Conservation (phyloP, 192 early-diverging fungal species). For the Spizellomyces sp. region DNA sequence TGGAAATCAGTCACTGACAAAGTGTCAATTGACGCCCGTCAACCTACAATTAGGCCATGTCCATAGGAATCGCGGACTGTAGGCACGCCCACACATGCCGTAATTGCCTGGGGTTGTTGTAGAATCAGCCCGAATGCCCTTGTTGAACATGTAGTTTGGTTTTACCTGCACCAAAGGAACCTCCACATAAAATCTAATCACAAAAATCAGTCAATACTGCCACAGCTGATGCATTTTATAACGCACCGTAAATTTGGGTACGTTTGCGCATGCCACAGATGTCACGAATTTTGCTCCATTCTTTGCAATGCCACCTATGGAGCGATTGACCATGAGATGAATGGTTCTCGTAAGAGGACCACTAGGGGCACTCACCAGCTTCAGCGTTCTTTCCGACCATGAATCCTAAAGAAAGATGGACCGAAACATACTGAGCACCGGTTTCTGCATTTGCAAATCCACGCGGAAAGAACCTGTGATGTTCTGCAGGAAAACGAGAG, state of each 20-base stretch:
- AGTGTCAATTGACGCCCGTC: background rate
- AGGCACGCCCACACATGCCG: conserved; percentile 96
- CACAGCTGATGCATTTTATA: conserved; percentile 35
- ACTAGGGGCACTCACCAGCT: conserved; percentile 47
- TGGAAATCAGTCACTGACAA: too few relatives aligned
- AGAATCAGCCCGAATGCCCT: background rate
- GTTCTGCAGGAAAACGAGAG: conserved; percentile 92
- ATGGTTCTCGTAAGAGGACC: background rate
- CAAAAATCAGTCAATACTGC: background rate
- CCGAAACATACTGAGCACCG: background rate
- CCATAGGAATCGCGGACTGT: conserved; percentile 92
- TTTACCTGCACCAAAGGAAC: conserved; percentile 50
- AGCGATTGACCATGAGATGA: conserved; percentile 23
- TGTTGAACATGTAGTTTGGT: background rate
- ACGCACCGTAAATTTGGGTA: conserved; percentile 87
- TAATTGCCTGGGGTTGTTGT: conserved; percentile 74
- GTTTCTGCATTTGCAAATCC: too few relatives aligned
- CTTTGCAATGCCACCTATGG: conserved; percentile 82
- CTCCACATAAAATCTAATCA: conserved; percentile 44
- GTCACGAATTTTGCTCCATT: conserved; percentile 97
- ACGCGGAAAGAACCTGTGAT: conserved; percentile 65
- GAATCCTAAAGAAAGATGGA: conserved; percentile 56
- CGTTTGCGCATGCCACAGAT: conserved; percentile 88
- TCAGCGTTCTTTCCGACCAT: conserved; percentile 96
- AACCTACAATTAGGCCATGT: conserved; percentile 81